Evolutionary conservation across 345 rosid species (phyloP).

Genomic region (Laguncularia racemosa): DNA sequence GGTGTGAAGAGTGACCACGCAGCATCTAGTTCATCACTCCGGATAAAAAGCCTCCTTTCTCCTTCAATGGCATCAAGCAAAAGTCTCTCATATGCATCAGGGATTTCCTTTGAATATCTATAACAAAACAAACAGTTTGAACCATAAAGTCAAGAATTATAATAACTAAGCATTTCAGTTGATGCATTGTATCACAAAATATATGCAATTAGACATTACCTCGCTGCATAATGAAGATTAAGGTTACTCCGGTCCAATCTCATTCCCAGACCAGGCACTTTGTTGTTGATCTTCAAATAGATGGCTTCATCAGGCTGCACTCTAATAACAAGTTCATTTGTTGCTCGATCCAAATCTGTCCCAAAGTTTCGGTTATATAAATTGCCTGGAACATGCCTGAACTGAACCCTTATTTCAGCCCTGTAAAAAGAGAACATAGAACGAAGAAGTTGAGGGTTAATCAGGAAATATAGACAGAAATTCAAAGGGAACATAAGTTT

Average conservation of each 20-base stretch:
- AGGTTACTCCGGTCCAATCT: constrained; percentile 83
- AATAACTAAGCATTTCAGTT: background rate
- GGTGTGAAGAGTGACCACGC: constrained; percentile 93
- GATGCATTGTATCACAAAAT: too few species aligned
- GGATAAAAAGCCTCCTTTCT: constrained; percentile 88
- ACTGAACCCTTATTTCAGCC: constrained; percentile 97
- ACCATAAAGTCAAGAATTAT: background rate
- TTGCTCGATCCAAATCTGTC: constrained; percentile 74
- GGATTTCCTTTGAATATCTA: constrained; percentile 94
- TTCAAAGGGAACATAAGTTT: background rate
- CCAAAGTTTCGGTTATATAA: constrained; percentile 71
- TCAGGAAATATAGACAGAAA: background rate
- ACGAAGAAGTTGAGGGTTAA: constrained; percentile 1
- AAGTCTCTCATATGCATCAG: constrained; percentile 97
- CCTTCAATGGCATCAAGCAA: constrained; percentile 93
- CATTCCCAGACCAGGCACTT: constrained; percentile 98
- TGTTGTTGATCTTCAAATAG: constrained; percentile 91
- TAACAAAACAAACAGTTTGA: background rate
- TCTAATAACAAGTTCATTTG: constrained; percentile 93
- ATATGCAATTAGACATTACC: constrained; percentile 28
- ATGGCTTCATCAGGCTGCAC: constrained; percentile 99
- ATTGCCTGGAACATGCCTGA: constrained; percentile 97
- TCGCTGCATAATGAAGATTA: constrained; percentile 86
- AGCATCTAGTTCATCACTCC: constrained; percentile 95
- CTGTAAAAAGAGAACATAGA: constrained; percentile 27